phyloP scores from a whole-genome alignment of 2,329 filamentous ascomycete species.

The Neobulgaria alba region DNA sequence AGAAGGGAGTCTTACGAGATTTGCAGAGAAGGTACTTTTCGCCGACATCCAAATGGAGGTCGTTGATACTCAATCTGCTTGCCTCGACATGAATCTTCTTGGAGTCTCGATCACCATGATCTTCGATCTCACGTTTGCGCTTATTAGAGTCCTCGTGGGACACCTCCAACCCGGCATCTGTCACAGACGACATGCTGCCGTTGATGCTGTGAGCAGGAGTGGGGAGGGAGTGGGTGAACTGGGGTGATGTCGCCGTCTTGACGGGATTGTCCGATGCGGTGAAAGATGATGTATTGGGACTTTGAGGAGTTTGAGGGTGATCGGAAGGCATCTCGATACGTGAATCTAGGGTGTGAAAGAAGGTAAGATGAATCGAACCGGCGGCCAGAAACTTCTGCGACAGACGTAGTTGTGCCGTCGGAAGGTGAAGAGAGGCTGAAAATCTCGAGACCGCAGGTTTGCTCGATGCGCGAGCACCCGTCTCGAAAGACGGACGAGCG shows the following conservation, averaged over 20 bases:
- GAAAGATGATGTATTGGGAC: slow-evolving; percentile 51
- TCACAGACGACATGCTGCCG: slow-evolving; percentile 34
- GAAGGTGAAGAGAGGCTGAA: slow-evolving; percentile 2
- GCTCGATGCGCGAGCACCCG: slow-evolving; percentile 13
- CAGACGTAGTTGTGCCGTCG: not conserved
- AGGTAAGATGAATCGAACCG: not conserved
- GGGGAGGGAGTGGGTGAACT: slow-evolving; percentile 37
- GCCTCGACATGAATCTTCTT: slow-evolving; percentile 58
- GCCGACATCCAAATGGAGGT: slow-evolving; percentile 58
- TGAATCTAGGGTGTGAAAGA: slow-evolving; percentile 1
- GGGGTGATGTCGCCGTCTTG: slow-evolving; percentile 45
- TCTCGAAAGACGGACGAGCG: slow-evolving; percentile 2
- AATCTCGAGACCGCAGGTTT: slow-evolving; percentile 8
- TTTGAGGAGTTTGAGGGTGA: slow-evolving; percentile 60
- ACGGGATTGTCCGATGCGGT: slow-evolving; percentile 34
- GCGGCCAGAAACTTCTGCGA: not conserved
- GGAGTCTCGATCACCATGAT: slow-evolving; percentile 45
- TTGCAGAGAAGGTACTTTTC: slow-evolving; percentile 59
- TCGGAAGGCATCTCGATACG: slow-evolving; percentile 44
- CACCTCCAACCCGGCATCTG: slow-evolving; percentile 9
- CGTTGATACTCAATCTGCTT: slow-evolving; percentile 52
- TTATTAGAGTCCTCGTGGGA: slow-evolving; percentile 47
- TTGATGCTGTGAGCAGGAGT: slow-evolving; percentile 57
- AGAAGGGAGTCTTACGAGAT: slow-evolving; percentile 55
- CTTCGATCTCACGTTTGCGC: slow-evolving; percentile 51